Evolutionary conservation across 2,329 filamentous ascomycete genomes (phyloP), one percentile per base, ranked within the genome.

Genomic region (Xylaria sp.): DNA sequence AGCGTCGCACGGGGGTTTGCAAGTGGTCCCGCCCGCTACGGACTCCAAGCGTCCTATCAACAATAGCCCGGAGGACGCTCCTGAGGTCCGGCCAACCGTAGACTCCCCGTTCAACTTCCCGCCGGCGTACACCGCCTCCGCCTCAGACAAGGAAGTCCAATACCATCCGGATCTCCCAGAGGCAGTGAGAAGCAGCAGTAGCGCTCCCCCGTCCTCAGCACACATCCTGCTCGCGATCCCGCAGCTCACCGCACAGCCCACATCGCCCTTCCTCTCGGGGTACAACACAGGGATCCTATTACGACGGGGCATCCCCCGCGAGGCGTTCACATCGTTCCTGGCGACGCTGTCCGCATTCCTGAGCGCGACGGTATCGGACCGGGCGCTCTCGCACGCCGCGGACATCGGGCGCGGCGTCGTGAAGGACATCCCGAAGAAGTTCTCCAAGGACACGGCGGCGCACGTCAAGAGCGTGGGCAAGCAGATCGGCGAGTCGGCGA

Each of bases 321-420:
- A 73, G 1, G 65, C 71, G 0, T 79, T 76, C 73, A 39, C 54
- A 1, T 70, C 71, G 6, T 79, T 80, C 70, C 68, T 79, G 2
- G 45, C 67, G 19, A 84, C 83, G 7, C 73, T 83, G 1, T 85
- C 83, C 0, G 83, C 81, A 1, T 85, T 85, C 65, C 78, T 85
- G 5, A 78, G 79, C 0, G 83, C 83, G 58, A 83, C 79, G 21
- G 81, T 85, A 0, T 81, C 81, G 0, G 80, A 82, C 58, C 79
- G 81, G 2, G 83, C 83, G 5, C 65, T 84, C 19, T 78, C 77
- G 34, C 83, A 70, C 62, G 68, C 34, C 4, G 21, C n/a, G 0
- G 69, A 71, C 65, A 59, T 71, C 9, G 69, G 64, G 12, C 54
- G 61, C 21, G 34, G 42, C 53, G 56, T 85, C 53, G 56, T 85